phyloP scores from a whole-genome alignment of 176 grass and related monocot genomes.

The Raddia distichophylla region DNA sequence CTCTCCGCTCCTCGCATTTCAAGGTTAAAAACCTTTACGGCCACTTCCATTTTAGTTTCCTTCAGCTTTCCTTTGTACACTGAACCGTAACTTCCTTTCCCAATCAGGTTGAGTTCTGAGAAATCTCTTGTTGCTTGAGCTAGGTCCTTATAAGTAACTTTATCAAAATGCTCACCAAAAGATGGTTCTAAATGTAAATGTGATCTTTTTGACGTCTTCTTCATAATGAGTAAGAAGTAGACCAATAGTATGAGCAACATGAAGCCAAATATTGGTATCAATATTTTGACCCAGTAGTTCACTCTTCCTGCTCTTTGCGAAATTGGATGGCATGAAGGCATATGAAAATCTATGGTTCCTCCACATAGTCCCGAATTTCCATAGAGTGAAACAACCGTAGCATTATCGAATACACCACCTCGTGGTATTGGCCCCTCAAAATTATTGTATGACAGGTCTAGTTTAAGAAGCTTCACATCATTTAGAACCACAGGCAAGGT shows the following conservation, averaged over 20 bases:
- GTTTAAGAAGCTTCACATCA: background rate
- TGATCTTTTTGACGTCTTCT: background rate
- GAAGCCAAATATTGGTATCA: constrained; percentile 20
- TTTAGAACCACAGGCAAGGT: too few species aligned
- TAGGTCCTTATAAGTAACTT: constrained; percentile 50
- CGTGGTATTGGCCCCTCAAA: background rate
- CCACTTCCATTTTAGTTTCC: constrained; percentile 5
- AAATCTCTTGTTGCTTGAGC: constrained; percentile 46
- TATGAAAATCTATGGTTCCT: constrained; percentile 29
- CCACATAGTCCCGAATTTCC: constrained; percentile 27
- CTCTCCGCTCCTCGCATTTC: too few species aligned
- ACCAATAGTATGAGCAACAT: background rate
- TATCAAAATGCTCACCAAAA: background rate
- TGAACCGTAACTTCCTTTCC: constrained; percentile 47
- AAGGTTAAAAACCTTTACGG: constrained; percentile 53
- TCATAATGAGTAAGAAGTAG: background rate
- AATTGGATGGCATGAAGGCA: constrained; percentile 16
- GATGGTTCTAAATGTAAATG: background rate
- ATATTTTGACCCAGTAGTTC: constrained; percentile 10
- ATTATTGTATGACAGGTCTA: constrained; percentile 31
- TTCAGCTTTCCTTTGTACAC: constrained; percentile 44
- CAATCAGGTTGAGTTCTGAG: constrained; percentile 35
- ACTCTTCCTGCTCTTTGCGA: background rate
- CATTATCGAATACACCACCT: background rate
- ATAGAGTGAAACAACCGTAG: background rate